Conservation (phyloP, 2,329 filamentous ascomycete species). For the Bimuria novae-zelandiae region DNA sequence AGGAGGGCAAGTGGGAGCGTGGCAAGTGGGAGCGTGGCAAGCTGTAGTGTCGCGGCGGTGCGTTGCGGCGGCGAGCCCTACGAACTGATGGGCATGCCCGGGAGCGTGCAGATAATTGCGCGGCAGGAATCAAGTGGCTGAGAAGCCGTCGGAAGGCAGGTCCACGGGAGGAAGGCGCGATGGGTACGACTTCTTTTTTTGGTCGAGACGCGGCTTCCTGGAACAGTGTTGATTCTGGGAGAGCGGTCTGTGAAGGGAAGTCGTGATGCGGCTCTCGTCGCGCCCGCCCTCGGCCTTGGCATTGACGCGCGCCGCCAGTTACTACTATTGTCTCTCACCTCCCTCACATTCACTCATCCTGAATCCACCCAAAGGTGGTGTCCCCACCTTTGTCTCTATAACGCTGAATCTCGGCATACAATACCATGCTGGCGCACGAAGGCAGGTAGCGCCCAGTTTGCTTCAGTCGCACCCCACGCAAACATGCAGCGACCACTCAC, state of each 20-base stretch:
- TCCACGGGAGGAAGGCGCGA: not conserved
- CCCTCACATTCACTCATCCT: not conserved
- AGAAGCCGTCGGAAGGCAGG: conserved; percentile 4
- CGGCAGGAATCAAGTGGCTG: not conserved
- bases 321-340: not conserved
- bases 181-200: conserved; percentile 3
- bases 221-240: too few species aligned
- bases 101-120: conserved; percentile 29
- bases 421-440: not conserved
- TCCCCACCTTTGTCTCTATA: too few species aligned
- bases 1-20: conserved; percentile 11
- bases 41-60: conserved; percentile 31
- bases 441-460: conserved; percentile 3
- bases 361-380: too few species aligned
- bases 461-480: conserved; percentile 6
- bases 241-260: conserved; percentile 13
- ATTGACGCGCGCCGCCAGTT: not conserved
- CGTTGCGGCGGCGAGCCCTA: conserved; percentile 40
- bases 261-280: conserved; percentile 26
- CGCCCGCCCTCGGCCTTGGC: conserved; percentile 6
- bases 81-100: conserved; percentile 34
- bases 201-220: not conserved
- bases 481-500: conserved; percentile 5
- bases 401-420: too few species aligned
- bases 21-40: conserved; percentile 33